These are phyloP conservation scores for Solanum arcanum DNA, from an alignment of 257 asterid species.

Conservation along the genomic window DNA sequence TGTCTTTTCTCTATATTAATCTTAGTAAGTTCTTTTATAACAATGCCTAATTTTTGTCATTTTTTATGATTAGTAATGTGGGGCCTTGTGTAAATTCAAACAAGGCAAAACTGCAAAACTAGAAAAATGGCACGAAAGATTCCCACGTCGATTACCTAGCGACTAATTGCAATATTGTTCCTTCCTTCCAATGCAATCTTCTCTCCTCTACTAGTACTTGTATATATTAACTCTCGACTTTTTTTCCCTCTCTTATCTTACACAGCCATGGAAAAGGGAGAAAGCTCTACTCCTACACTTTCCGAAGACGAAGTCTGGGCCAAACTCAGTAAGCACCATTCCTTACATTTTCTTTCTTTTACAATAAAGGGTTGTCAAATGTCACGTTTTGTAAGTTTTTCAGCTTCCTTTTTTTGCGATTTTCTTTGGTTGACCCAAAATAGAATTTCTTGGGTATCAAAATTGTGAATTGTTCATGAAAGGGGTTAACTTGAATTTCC, in stretches of 20 bases:
- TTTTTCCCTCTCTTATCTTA: background rate
- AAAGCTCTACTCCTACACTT: conserved; percentile 39
- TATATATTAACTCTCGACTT: background rate
- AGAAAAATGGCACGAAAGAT: background rate
- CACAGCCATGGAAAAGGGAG: conserved; percentile 54
- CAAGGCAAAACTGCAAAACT: background rate
- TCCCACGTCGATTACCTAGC: background rate
- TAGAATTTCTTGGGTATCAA: background rate
- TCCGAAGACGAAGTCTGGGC: conserved; percentile 50
- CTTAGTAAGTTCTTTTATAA: too few species aligned
- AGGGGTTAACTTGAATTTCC: background rate
- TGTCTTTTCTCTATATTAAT: too few species aligned
- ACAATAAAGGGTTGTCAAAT: background rate
- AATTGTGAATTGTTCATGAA: background rate
- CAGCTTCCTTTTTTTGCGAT: background rate
- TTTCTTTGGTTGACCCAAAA: background rate
- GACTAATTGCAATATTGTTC: background rate
- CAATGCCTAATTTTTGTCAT: background rate
- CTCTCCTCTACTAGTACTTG: background rate
- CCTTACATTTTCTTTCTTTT: background rate
- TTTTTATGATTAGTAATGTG: background rate
- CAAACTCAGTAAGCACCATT: conserved; percentile 45
- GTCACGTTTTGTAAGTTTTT: background rate
- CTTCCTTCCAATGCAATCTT: background rate
- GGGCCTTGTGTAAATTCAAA: background rate